Percentiles rank a stretch among this genome's conserved stretches.
Evolutionary conservation across 1,284 basidiomycete species (phyloP).

Genomic region (Jaminaea rosea): DNA sequence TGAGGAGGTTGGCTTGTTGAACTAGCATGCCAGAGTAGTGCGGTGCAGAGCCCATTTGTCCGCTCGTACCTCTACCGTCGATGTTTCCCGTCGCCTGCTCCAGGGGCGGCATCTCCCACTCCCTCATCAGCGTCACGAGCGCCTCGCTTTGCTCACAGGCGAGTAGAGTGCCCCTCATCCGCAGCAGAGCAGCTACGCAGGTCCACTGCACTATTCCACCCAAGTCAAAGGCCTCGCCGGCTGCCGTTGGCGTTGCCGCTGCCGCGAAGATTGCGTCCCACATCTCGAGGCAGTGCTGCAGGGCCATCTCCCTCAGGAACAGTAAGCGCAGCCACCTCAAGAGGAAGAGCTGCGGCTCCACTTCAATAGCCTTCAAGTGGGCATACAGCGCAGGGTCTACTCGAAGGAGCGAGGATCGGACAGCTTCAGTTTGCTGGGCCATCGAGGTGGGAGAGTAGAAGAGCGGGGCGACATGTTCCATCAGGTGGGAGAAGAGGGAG

Average conservation of each 20-base stretch:
- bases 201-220: constrained; percentile 36
- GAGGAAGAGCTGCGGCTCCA: constrained; percentile 41
- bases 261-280: constrained; percentile 45
- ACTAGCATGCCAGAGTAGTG: not conserved
- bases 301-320: constrained; percentile 33
- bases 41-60: not conserved
- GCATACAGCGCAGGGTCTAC: constrained; percentile 26
- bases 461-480: constrained; percentile 27
- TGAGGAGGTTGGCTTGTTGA: not conserved
- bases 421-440: constrained; percentile 22
- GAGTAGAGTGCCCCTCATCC: constrained; percentile 34
- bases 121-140: constrained; percentile 29
- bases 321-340: constrained; percentile 40
- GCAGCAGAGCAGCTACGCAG: constrained; percentile 40
- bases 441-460: constrained; percentile 10
- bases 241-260: too few relatives aligned
- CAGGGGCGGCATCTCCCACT: constrained; percentile 6
- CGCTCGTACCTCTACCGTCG: not conserved
- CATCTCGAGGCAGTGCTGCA: constrained; percentile 23
- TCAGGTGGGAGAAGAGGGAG: constrained; percentile 26
- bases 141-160: constrained; percentile 25
- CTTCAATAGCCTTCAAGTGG: constrained; percentile 29
- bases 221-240: too few relatives aligned
- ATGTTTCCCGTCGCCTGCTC: not conserved
- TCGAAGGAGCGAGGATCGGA: constrained; percentile 17